A percentile compares a stretch with the other conserved stretches of the same genome.
Conservation (phyloP, 2,329 filamentous ascomycete genomes). For the Hansfordia pulvinata region DNA sequence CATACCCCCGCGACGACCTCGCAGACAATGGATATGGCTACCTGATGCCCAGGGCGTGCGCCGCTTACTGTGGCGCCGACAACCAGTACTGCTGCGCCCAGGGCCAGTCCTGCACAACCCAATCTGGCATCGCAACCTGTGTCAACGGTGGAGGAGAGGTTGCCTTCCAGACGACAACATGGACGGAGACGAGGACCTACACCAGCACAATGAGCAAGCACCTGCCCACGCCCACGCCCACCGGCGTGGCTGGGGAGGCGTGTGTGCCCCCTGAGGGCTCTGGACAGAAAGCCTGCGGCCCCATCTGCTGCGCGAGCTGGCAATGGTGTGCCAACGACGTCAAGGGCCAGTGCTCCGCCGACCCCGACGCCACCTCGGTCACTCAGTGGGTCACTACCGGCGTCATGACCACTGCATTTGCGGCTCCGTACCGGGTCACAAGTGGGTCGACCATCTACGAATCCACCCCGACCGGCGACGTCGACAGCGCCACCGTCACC, state of each 20-base stretch:
- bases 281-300: conserved; percentile 49
- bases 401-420: conserved; percentile 41
- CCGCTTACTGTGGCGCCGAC: conserved; percentile 37
- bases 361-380: conserved; percentile 28
- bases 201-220: conserved; percentile 44
- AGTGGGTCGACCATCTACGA: conserved; percentile 31
- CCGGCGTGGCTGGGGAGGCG: conserved; percentile 20
- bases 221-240: conserved; percentile 24
- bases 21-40: conserved; percentile 34
- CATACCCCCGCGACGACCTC: conserved; percentile 34
- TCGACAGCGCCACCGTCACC: conserved; percentile 29
- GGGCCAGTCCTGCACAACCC: conserved; percentile 36
- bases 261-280: conserved; percentile 34
- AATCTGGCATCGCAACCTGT: conserved; percentile 35
- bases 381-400: conserved; percentile 30
- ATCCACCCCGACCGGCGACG: conserved; percentile 39
- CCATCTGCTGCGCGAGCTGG: conserved; percentile 55
- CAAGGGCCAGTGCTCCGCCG: conserved; percentile 41
- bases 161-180: conserved; percentile 38
- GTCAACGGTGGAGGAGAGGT: conserved; percentile 17
- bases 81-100: conserved; percentile 41
- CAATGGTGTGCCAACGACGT: conserved; percentile 47
- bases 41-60: conserved; percentile 35
- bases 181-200: conserved; percentile 45
- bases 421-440: conserved; percentile 34